phyloP scores from a whole-genome alignment of 306 rosid species.

The Glycine latifolia region DNA sequence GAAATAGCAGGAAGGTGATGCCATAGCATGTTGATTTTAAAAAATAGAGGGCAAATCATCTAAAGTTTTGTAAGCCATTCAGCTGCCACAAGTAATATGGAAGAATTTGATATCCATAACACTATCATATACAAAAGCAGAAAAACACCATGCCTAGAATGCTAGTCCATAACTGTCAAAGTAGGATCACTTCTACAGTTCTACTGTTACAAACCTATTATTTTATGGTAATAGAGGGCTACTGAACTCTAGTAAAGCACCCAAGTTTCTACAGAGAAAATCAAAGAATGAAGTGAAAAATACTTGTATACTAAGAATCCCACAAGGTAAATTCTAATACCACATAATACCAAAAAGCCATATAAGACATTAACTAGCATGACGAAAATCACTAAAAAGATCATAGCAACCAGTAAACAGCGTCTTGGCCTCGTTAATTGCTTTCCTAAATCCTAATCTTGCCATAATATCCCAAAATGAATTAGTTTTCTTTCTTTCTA shows the following conservation, averaged over 20 bases:
- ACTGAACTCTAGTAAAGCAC: neutral
- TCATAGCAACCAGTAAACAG: neutral
- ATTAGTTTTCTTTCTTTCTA: slow-evolving; percentile 1
- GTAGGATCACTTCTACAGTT: neutral
- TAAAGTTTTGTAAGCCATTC: neutral
- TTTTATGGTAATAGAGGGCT: neutral
- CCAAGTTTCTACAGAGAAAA: neutral
- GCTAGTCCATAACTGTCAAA: neutral
- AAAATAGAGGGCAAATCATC: neutral
- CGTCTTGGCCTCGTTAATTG: neutral
- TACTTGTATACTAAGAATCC: neutral
- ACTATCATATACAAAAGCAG: neutral
- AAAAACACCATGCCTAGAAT: slow-evolving; percentile 14
- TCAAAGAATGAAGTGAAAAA: neutral
- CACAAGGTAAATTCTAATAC: slow-evolving; percentile 3
- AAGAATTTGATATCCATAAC: slow-evolving; percentile 16
- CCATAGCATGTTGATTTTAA: too few species aligned
- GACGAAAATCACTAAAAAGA: slow-evolving; percentile 9
- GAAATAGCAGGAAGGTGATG: too few species aligned
- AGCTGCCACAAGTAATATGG: slow-evolving; percentile 6
- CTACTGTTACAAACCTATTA: neutral
- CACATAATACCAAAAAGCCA: slow-evolving; percentile 3
- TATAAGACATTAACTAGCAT: neutral
- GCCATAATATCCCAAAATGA: neutral
- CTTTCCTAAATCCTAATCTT: slow-evolving; percentile 16